Evolutionary conservation across 2,329 filamentous ascomycete genomes (phyloP).

Genomic region (Cladophialophora bantiana): DNA sequence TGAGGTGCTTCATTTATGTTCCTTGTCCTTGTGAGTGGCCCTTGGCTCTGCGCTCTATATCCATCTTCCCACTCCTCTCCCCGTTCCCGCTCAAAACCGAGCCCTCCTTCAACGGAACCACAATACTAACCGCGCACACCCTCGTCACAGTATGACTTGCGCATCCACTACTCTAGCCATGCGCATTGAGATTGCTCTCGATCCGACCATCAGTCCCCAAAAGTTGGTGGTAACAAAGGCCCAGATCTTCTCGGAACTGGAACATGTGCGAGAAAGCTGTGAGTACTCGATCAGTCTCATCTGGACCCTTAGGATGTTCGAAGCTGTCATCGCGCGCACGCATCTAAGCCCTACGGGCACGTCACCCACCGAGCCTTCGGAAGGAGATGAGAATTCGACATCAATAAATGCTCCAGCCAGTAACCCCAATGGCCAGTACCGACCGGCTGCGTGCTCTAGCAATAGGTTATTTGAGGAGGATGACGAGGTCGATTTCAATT

Average conservation of each 20-base stretch:
- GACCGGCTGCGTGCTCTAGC: not conserved
- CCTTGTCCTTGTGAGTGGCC: constrained; percentile 8
- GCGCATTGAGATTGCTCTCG: constrained; percentile 21
- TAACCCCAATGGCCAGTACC: not conserved
- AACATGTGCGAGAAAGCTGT: constrained; percentile 18
- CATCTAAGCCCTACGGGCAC: not conserved
- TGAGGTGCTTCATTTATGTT: constrained; percentile 14
- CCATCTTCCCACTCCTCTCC: not conserved
- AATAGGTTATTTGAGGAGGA: not conserved
- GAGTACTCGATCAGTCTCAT: constrained; percentile 20
- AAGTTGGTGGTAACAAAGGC: constrained; percentile 16
- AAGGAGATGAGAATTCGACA: not conserved
- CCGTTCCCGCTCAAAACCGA: too few relatives aligned
- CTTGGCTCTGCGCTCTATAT: not conserved
- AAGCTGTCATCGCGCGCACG: constrained; percentile 13
- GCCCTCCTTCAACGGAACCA: too few relatives aligned
- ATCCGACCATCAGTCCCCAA: constrained; percentile 9
- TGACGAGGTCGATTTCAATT: not conserved
- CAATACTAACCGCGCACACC: too few relatives aligned
- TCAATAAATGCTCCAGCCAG: not conserved
- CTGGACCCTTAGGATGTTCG: constrained; percentile 22
- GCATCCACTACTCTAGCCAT: constrained; percentile 16
- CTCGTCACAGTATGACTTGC: constrained; percentile 14
- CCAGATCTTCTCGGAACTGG: constrained; percentile 19
- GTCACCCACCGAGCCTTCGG: not conserved